Evolutionary conservation across 2,329 filamentous ascomycete species (phyloP), one percentile per base, ranked within the genome.

Genomic region (Stemphylium vesicarium): DNA sequence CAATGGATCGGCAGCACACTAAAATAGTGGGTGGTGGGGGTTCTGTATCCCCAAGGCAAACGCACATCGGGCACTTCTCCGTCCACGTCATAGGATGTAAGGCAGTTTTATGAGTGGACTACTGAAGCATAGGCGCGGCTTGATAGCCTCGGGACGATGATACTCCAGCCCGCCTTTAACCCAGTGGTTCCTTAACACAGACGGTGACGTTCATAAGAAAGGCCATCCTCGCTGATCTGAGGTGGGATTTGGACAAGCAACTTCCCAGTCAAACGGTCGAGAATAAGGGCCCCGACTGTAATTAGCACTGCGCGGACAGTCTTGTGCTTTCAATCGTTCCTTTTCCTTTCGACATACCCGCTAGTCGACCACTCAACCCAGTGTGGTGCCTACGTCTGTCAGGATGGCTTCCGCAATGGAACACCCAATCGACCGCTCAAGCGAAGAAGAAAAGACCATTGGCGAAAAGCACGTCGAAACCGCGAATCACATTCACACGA

Each of bases 351-450:
- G 31, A n/a, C 29, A 13, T 18, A 20, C 15, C 15, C 9, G 15
- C 22, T 33, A 9, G 20, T 31, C n/a, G 4, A 16, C 15, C 10
- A 32, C 20, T n/a, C 15, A 13, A 22, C 32, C 6, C 12, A 29
- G 13, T 15, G 9, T 10, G n/a, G 29, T 31, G 1, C 16, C 24
- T 29, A 11, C 32, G 12, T 9, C 13, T 9, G 5, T 20, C 31
- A 50, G 18, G 3, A 71, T 70, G 68, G 66, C 63, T 20, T 59
- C 63, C 6, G 63, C 64, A 50, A 37, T 51, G 26, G 67, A 70
- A 46, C 48, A 60, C 22, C 52, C 60, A 18, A 56, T 59, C 36
- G 63, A 65, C n/a, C 56, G 56, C 26, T 43, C 54, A 4, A 60
- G 57, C 38, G 51, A 65, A 16, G 69, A 72, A 18, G 65, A 66